Percentiles rank a stretch among this genome's conserved stretches.
Conservation (phyloP, 805 yeast species). For the Blastobotrys mokoenaii region DNA sequence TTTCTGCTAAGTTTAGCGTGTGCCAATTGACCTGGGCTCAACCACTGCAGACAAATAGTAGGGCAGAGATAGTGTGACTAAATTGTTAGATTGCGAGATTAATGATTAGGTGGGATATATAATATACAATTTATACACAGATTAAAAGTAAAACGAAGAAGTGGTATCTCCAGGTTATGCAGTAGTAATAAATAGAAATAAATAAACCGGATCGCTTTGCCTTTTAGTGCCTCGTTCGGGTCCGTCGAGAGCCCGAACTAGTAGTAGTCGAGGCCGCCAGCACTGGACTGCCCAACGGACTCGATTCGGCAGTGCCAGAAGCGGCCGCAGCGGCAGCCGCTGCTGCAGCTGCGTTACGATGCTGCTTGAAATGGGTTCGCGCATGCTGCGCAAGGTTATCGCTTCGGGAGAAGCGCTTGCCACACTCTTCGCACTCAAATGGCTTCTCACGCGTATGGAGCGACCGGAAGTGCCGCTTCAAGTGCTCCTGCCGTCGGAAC, state of each 20-base stretch:
- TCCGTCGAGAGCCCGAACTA: no score
- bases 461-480: constrained; percentile 65
- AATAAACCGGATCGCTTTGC: not conserved
- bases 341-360: not conserved
- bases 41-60: no score
- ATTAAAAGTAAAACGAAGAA: not conserved
- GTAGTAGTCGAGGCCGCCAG: no score
- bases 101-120: no score
- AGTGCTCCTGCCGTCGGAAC: constrained; percentile 69
- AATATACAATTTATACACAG: no score
- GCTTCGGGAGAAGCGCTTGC: constrained; percentile 27
- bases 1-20: no score
- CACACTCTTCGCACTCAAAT: constrained; percentile 25
- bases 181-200: not conserved
- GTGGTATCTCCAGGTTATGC: no score
- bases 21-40: no score
- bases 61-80: no score
- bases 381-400: constrained; percentile 30
- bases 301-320: not conserved
- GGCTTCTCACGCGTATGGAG: constrained; percentile 63
- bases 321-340: not conserved
- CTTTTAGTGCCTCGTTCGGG: not conserved
- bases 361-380: constrained; percentile 20
- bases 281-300: no score
- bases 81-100: no score